Base-by-base conservation (phyloP, 495 filamentous ascomycete species). In the Penicillium macrosclerotiorum region DNA sequence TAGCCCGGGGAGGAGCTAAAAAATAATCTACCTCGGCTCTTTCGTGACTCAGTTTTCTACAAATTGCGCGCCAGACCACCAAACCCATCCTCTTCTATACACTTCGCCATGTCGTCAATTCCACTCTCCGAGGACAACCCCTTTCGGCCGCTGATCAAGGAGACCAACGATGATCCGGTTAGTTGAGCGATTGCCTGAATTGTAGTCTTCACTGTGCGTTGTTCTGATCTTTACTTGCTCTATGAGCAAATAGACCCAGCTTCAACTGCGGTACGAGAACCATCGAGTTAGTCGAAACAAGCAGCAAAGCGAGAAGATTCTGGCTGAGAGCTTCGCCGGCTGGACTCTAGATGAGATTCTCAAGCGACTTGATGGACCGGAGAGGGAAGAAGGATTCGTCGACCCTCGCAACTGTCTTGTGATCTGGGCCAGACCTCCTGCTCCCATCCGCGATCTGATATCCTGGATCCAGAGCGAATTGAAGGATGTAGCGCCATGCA, bases 351-450 rank as follows among this genome's bases (percentile, higher is more conserved):
- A 96, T 55, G 77, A 78, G 0, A 80, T 88, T 20, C 72, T 96
- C 1, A 68, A 77, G 13, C 81, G 82, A 36, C 67, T 95, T 12
- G 73, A 80, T 47, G 75, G 85, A 29, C 79, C 76, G 1, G 59
- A 62, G 0, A 68, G 82, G 29, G 77, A 89, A 49, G 79, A 86
- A 24, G 77, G 76, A 3, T 89, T 82, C 57, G 32, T 69, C 4
- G 90, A 95, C 57, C 76, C 81, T 16, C 74, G 90, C 25, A 71
- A 95, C 54, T 93, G 88, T 60, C 72, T 95, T 20, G 84, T 86
- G 1, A 85, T 95, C 57, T 96, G 90, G 90, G 89, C 85, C 11
- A 75, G 88, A 9, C 90, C 90, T 4, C 81, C 90, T 7, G 55
- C 75, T 27, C 71, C 79, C 30, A 68, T 95, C 1, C 59, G 79